These are phyloP conservation scores for Solanum appendiculatum DNA, from an alignment of 257 asterid genomes.

Conservation along the genomic window DNA sequence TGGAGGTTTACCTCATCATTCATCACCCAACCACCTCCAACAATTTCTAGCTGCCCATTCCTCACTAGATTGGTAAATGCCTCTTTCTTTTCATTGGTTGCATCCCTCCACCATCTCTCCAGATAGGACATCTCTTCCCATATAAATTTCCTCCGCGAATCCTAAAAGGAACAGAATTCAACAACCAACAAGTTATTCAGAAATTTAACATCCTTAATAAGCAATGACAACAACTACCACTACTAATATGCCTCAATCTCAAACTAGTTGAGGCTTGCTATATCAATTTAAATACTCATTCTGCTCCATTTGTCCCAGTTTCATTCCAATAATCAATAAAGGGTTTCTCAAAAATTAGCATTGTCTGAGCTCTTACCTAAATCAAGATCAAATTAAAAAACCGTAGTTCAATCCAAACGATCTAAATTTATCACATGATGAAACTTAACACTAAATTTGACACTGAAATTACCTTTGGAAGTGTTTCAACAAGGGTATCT, in stretches of 20 bases:
- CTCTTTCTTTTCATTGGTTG: slow-evolving; percentile 59
- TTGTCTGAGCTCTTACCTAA: not conserved
- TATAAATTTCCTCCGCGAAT: slow-evolving; percentile 77
- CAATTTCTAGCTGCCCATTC: slow-evolving; percentile 93
- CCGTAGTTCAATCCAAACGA: not conserved
- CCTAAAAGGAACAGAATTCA: slow-evolving; percentile 33
- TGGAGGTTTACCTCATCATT: slow-evolving; percentile 75
- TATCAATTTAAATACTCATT: not conserved
- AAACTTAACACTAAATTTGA: not conserved
- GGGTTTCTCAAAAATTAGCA: not conserved
- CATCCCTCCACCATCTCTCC: slow-evolving; percentile 99
- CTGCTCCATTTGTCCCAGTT: not conserved
- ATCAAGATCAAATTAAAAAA: not conserved
- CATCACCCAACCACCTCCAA: slow-evolving; percentile 99
- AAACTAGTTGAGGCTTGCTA: not conserved
- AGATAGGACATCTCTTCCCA: slow-evolving; percentile 99
- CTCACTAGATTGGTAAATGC: slow-evolving; percentile 63
- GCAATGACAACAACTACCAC: not conserved
- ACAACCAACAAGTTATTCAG: not conserved
- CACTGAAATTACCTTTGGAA: not conserved
- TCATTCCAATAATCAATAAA: not conserved
- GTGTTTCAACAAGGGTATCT: not conserved
- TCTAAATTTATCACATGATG: not conserved
- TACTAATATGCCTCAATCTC: not conserved
- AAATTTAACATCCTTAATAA: not conserved